phyloP scores from a whole-genome alignment of 768 basidiomycete genomes.

The Pisolithus sp. region DNA sequence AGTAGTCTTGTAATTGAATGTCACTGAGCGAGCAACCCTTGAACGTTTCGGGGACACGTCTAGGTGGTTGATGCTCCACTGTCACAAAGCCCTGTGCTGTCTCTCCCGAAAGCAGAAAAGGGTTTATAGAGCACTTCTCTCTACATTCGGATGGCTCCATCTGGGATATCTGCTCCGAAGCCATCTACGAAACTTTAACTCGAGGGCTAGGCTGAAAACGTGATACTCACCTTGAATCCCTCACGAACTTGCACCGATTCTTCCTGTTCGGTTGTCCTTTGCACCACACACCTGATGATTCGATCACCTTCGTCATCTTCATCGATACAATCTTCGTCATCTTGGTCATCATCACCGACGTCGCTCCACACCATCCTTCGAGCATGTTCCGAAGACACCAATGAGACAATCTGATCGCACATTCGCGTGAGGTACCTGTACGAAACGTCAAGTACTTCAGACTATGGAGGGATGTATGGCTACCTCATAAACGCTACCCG shows the following conservation, averaged over 20 bases:
- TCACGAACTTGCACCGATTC: constrained; percentile 36
- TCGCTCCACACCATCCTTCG: constrained; percentile 39
- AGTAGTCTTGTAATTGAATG: constrained; percentile 4
- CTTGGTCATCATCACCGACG: constrained; percentile 21
- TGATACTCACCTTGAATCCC: constrained; percentile 35
- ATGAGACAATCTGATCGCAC: constrained; percentile 46
- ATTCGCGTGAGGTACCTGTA: constrained; percentile 55
- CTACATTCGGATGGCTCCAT: constrained; percentile 5
- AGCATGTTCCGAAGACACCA: constrained; percentile 45
- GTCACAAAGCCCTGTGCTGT: constrained; percentile 30
- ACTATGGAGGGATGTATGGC: constrained; percentile 3
- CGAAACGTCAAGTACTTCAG: not conserved
- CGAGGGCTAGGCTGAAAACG: not conserved
- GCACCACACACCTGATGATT: constrained; percentile 43
- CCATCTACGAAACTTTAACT: not conserved
- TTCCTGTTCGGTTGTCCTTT: constrained; percentile 47
- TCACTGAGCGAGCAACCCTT: not conserved
- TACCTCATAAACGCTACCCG: constrained; percentile 59
- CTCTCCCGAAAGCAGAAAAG: constrained; percentile 29
- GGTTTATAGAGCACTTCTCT: constrained; percentile 9
- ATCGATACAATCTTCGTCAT: constrained; percentile 25
- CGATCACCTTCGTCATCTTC: constrained; percentile 14
- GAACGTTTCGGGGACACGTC: not conserved
- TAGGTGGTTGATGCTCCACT: constrained; percentile 12
- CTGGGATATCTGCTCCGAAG: constrained; percentile 7